Conservation (phyloP, 2,329 filamentous ascomycete species). For the Lasiodiplodia sp. region DNA sequence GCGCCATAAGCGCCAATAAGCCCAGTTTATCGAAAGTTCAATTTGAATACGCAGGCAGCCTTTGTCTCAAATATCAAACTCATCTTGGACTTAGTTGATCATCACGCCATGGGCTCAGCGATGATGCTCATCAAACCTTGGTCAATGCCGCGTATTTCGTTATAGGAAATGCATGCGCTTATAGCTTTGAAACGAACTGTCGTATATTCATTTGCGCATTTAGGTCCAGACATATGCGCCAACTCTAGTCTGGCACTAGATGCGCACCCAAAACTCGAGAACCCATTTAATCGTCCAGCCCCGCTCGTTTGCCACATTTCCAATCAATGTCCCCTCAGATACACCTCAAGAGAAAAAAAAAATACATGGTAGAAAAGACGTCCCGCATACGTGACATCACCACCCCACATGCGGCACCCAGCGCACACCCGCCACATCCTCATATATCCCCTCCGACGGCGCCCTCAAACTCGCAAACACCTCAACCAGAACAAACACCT, state of each 20-base stretch:
- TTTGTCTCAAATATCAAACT: too few species aligned
- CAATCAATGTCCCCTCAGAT: too few species aligned
- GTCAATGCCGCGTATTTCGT: too few species aligned
- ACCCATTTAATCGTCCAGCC: neutral
- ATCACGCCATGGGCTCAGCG: too few species aligned
- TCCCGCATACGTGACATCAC: neutral
- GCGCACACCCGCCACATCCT: conserved; percentile 9
- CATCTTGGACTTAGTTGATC: too few species aligned
- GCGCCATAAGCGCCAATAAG: too few species aligned
- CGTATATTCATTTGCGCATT: neutral
- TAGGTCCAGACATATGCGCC: neutral
- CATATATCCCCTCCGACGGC: conserved; percentile 16
- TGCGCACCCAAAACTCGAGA: neutral
- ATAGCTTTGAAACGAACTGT: neutral
- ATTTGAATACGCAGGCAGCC: too few species aligned
- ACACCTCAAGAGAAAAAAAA: too few species aligned
- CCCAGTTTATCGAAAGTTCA: too few species aligned
- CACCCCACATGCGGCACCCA: conserved; percentile 30
- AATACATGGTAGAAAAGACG: neutral
- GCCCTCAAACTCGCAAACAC: conserved; percentile 28
- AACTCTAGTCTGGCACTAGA: neutral
- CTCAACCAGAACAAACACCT: conserved; percentile 21
- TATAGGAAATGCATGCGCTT: too few species aligned
- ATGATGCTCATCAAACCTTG: too few species aligned
- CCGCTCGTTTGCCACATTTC: neutral